Evolutionary conservation across 345 rosid species (phyloP), one percentile per base, ranked within the genome.

Genomic region (Citrus unshiu): DNA sequence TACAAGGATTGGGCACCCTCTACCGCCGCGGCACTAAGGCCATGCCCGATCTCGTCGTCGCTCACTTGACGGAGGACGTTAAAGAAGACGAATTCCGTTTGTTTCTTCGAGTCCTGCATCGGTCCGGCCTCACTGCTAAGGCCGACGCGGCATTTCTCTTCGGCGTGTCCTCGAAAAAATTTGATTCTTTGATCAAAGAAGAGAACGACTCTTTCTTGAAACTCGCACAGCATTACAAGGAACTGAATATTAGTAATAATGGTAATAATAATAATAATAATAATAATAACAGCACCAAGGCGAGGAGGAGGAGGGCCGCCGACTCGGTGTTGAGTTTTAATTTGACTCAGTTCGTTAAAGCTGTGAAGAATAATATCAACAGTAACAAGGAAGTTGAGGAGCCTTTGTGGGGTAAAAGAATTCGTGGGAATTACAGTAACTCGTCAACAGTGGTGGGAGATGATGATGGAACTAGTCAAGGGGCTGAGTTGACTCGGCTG

Each of bases 371-470:
- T 19, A 19, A 46, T 46, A 46, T 46, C 4, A 46, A 46, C 51
- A 46, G 51, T 46, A 12, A 5, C 58, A 54, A 85, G 71, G 87
- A 83, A 49, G 40, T 80, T 46, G 83, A 81, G 6, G 97, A 90
- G 88, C 85, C 97, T 3, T 5, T 94, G 5, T 96, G 98, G 99
- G 99, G 99, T 13, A 94, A 90, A 90, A 89, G 80, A 82, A 84
- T 14, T 3, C 79, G 90, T 49, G 81, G 76, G 40, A 82, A 79
- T 70, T 79, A 32, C 65, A 71, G 73, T 49, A 75, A 73, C 40
- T 51, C 73, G n/a, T 54, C 58, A 19, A 18, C 58, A 6, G 22
- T 54, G 21, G 79, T 61, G 29, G 90, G 19, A 3, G 76, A 40
- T 19, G 63, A 49, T 1, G 24, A 1, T 1, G 81, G 18, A 0